phyloP scores from a whole-genome alignment of 805 yeast genomes.

The Groenewaldozyma salmanticensis region DNA sequence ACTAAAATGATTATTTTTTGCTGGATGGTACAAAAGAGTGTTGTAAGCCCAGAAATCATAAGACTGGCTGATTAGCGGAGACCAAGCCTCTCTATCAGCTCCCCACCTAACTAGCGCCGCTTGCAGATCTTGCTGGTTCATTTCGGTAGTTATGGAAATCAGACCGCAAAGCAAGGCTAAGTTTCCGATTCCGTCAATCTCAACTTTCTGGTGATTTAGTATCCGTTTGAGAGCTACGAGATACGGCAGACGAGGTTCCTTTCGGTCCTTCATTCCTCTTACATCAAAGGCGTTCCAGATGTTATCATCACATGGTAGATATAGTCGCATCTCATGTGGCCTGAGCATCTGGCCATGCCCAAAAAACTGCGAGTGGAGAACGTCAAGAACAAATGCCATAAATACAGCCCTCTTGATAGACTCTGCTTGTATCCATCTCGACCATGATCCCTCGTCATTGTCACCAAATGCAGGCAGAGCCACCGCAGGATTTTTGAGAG shows the following conservation, averaged over 20 bases:
- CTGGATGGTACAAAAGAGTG: neutral
- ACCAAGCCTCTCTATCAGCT: constrained; percentile 45
- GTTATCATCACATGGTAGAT: constrained; percentile 54
- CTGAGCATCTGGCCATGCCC: constrained; percentile 57
- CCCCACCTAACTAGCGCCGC: constrained; percentile 38
- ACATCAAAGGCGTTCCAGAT: constrained; percentile 39
- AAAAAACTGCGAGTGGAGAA: constrained; percentile 66
- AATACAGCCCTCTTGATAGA: constrained; percentile 68
- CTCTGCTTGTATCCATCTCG: constrained; percentile 73
- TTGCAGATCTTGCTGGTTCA: constrained; percentile 64
- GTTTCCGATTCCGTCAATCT: constrained; percentile 50
- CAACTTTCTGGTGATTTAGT: constrained; percentile 41
- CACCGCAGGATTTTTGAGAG: neutral
- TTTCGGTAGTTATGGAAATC: constrained; percentile 55
- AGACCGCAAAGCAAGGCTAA: constrained; percentile 59
- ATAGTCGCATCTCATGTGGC: constrained; percentile 51
- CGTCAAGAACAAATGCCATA: constrained; percentile 75
- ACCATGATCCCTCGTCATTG: constrained; percentile 24
- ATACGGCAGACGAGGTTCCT: constrained; percentile 31
- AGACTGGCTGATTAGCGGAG: constrained; percentile 58
- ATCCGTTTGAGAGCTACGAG: constrained; percentile 48
- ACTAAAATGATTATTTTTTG: neutral
- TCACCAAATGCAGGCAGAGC: constrained; percentile 33
- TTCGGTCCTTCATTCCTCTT: constrained; percentile 14
- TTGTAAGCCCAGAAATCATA: constrained; percentile 48